These are phyloP conservation scores for Solanum peruvianum DNA, from an alignment of 257 asterid species.

Conservation along the genomic window DNA sequence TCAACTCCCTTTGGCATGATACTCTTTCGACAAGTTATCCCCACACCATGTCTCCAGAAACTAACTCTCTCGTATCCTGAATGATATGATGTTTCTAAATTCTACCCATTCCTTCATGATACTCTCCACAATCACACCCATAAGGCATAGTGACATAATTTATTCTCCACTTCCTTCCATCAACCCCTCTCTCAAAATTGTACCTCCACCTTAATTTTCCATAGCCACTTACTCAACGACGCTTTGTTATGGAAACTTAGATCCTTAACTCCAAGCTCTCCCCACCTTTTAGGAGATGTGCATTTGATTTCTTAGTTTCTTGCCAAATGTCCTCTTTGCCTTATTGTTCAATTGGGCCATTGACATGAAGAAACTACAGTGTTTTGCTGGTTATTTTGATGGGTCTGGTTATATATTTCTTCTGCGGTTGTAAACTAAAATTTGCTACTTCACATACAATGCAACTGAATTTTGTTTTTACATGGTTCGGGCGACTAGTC, in stretches of 20 bases:
- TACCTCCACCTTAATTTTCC: not conserved
- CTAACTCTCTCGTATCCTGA: not conserved
- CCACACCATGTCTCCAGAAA: not conserved
- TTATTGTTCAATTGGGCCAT: not conserved
- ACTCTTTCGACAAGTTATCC: not conserved
- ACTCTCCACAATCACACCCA: not conserved
- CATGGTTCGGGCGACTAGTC: not conserved
- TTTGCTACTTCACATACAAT: not conserved
- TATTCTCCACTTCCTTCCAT: not conserved
- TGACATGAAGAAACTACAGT: not conserved
- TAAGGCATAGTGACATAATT: not conserved
- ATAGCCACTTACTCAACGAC: not conserved
- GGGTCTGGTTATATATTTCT: not conserved
- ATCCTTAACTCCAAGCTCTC: not conserved
- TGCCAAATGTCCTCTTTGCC: not conserved
- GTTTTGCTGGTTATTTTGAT: not conserved
- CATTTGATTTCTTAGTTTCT: not conserved
- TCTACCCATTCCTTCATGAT: not conserved
- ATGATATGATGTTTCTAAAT: not conserved
- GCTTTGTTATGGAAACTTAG: not conserved
- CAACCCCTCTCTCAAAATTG: not conserved
- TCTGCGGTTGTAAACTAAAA: not conserved
- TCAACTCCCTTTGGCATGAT: not conserved
- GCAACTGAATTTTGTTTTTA: not conserved
- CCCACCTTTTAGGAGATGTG: not conserved